Evolutionary conservation across 257 asterid genomes (phyloP), one percentile per base, ranked within the genome.

Genomic region (Plantago major): DNA sequence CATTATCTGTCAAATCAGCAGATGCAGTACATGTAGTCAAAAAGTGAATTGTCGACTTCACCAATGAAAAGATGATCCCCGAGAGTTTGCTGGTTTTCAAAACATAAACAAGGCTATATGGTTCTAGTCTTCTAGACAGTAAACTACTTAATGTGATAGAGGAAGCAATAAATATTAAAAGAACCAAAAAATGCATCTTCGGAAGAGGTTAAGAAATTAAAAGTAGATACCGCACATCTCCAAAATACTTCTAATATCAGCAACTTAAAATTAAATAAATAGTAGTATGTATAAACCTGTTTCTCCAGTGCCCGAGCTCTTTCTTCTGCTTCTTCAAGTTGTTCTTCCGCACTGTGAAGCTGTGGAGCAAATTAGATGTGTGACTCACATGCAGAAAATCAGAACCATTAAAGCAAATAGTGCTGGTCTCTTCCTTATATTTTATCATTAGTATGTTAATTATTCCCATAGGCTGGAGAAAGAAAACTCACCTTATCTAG

Each of bases 251-350:
- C 26, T 26, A 53, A 19, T 37, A 53, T 1, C 12, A 22, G 33
- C 1, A 46, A 16, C 33, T 53, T 10, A 63, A 42, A 47, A 59
- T 44, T 57, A 63, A 68, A 12, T 28, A 66, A 22, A 51, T 55
- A 47, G 48, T 30, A 48, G 19, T 62, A 60, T 16, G 47, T 63
- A 44, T 49, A 69, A 60, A 93, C 99, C 95, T 93, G 99, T 76
- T 89, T 86, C 79, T 93, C 97, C 71, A 93, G 84, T 83, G 85
- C 89, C 73, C 87, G 70, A 49, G 95, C 96, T 78, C 99, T 79
- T 61, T 89, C 97, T 63, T 89, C 95, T 42, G 96, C 90, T 76
- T 89, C 97, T 82, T 85, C 96, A 57, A 85, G 84, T 73, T 85
- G 81, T 71, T 81, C 97, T 82, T 93, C 97, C 60, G 92, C 94